These are phyloP conservation scores for Lodderomyces parapsilosis DNA, from an alignment of 1,139 yeast genomes.

Conservation along the genomic window DNA sequence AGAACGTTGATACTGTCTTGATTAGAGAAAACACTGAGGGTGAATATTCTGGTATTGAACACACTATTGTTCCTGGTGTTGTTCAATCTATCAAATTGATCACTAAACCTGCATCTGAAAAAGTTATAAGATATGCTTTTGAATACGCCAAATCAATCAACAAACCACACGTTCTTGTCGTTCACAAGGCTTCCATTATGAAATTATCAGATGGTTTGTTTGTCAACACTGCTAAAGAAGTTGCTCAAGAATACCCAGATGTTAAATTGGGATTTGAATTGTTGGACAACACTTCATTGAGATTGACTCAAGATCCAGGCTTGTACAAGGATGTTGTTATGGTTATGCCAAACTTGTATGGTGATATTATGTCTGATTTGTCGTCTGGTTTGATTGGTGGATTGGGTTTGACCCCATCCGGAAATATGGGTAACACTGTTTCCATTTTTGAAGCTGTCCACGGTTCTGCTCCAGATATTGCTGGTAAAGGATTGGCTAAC, in stretches of 20 bases:
- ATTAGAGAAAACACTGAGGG: constrained; percentile 99
- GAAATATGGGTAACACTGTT: constrained; percentile 97
- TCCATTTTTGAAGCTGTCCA: constrained; percentile 99
- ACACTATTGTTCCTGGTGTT: constrained; percentile 96
- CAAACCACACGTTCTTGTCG: constrained; percentile 89
- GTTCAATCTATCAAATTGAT: constrained; percentile 97
- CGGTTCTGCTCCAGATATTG: constrained; percentile 98
- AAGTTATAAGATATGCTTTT: constrained; percentile 93
- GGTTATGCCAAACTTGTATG: constrained; percentile 99
- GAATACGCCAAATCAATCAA: constrained; percentile 90
- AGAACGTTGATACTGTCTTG: constrained; percentile 89
- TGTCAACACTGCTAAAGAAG: constrained; percentile 85
- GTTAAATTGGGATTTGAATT: constrained; percentile 80
- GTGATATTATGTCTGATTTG: constrained; percentile 96
- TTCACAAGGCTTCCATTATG: constrained; percentile 98
- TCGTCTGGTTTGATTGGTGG: constrained; percentile 98
- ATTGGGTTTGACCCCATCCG: constrained; percentile 96
- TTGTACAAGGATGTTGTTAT: constrained; percentile 80
- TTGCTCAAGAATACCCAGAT: constrained; percentile 90
- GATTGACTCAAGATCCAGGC: constrained; percentile 84
- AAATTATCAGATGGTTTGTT: constrained; percentile 97
- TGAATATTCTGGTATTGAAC: constrained; percentile 99
- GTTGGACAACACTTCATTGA: constrained; percentile 93
- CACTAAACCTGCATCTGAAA: constrained; percentile 94
- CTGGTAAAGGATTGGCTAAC: constrained; percentile 97